Base-by-base conservation (phyloP, 116 monocot species). In the Phalaenopsis hybrid region DNA sequence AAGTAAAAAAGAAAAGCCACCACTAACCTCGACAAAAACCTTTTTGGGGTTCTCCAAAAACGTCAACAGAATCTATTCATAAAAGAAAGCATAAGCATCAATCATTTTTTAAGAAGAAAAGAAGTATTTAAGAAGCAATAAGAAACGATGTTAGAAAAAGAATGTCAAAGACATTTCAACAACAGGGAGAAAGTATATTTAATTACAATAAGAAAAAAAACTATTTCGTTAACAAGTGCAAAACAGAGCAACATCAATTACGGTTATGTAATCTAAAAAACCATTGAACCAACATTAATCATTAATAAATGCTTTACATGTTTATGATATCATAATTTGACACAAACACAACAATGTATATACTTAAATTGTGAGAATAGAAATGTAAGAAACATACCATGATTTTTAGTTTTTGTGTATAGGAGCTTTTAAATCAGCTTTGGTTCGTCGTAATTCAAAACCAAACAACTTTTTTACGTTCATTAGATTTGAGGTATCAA, bases 21-120 rank as follows among this genome's bases (percentile, higher is more conserved):
- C 5, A 76, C 86, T 49, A 28, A 90, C 90, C 90, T 84, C 88
- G n/a, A 31, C 33, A 76, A 76, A 77, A 77, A 50, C 67, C 75
- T 25, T 86, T 84, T 50, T 77, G 63, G 48, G 84, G 46, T 84
- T 78, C 73, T 81, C 63, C 57, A 86, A 74, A 46, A 88, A 82
- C 13, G n/a, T 67, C 77, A 43, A 50, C 46, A 90, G 81, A 55
- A 88, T n/a, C 90, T 90, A 84, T 67, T 45, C 75, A 79, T 74
- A 11, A n/a, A 84, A 37, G 74, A 75, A 83, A 25, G 18, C 5
- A 34, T 46, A 61, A 74, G 41, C 44, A 74, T 44, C 34, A 23
- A 9, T 43, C 37, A 8, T 33, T 45, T 21, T 75, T 6, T 16
- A 20, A 46, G 20, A 75, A 9, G 8, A 75, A 75, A 0, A 75